Percentiles rank a stretch among this genome's conserved stretches.
Evolutionary conservation across 192 early-diverging fungal species (phyloP).

Genomic region (Funneliformis mosseae): DNA sequence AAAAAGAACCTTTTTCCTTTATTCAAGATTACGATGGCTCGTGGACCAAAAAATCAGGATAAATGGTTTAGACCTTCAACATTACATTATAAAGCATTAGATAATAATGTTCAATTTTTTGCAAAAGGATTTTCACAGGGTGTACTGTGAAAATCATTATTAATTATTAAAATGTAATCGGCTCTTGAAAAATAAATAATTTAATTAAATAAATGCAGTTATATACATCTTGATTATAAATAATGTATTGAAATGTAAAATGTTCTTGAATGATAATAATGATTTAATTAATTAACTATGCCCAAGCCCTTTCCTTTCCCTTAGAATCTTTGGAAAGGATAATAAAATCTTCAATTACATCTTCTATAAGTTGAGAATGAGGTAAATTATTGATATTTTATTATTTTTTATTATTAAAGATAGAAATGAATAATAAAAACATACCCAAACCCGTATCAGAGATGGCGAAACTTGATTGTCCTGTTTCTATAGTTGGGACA

Average conservation of each 20-base stretch:
- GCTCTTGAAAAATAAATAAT: background rate
- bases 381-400: background rate
- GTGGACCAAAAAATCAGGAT: slow-evolving; percentile 52
- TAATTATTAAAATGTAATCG: background rate
- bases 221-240: background rate
- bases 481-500: background rate
- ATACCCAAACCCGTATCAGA: background rate
- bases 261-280: background rate
- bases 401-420: too few relatives aligned
- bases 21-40: slow-evolving; percentile 47
- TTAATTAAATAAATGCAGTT: background rate
- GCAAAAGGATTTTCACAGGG: slow-evolving; percentile 60
- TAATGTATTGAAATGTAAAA: background rate
- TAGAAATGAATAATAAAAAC: background rate
- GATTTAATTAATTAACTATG: background rate
- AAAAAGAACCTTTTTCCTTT: background rate
- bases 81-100: slow-evolving; percentile 60
- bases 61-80: slow-evolving; percentile 47
- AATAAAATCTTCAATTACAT: background rate
- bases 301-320: background rate
- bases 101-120: slow-evolving; percentile 64
- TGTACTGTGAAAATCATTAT: background rate
- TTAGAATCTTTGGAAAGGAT: background rate
- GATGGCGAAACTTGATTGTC: background rate
- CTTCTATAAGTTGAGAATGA: background rate